These are phyloP conservation scores for Acanthamoeba lenticulata DNA, from an alignment of 208 protist genomes.

Conservation along the genomic window DNA sequence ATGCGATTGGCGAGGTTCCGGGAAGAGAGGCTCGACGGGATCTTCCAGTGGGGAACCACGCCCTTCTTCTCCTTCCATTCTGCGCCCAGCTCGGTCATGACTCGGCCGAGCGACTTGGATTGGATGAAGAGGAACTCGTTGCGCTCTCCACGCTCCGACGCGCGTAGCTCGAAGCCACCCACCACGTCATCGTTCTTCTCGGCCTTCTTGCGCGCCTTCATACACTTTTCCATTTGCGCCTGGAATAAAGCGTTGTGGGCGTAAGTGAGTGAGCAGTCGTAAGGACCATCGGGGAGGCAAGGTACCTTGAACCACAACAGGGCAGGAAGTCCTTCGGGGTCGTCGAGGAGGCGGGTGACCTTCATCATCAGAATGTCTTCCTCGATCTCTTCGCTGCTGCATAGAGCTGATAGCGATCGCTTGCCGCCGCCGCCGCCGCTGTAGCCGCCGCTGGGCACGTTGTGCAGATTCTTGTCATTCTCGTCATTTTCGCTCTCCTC, in stretches of 20 bases:
- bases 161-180: background rate
- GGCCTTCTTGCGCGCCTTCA: background rate
- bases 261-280: background rate
- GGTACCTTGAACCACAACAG: constrained; percentile 1
- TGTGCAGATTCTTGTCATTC: background rate
- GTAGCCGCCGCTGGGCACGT: background rate
- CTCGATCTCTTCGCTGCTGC: background rate
- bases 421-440: background rate
- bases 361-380: background rate
- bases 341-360: background rate
- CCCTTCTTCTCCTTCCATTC: background rate
- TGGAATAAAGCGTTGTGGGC: background rate
- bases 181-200: constrained; percentile 21
- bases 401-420: background rate
- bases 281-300: background rate
- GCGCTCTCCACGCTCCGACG: background rate
- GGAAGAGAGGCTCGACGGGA: background rate
- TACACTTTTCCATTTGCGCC: background rate
- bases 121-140: constrained; percentile 3
- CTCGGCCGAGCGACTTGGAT: background rate
- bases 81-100: background rate
- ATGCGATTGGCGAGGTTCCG: background rate
- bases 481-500: background rate
- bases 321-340: background rate
- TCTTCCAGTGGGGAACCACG: background rate